Percentiles rank a stretch among this genome's conserved stretches.
These are phyloP conservation scores for Austropuccinia psidii DNA, from an alignment of 1,284 basidiomycete genomes.

Conservation along the genomic window DNA sequence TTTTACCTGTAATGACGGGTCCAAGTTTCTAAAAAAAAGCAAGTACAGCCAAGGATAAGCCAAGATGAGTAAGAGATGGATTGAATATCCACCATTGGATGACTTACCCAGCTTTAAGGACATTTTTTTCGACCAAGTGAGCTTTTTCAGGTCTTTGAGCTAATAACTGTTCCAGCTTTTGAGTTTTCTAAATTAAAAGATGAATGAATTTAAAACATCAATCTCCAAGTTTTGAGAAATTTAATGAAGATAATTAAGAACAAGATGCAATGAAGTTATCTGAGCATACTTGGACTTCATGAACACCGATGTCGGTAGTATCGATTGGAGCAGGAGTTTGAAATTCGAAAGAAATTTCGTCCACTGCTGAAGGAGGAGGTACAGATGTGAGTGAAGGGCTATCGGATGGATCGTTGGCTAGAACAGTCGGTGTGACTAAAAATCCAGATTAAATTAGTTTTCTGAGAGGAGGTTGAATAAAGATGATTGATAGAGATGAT, in stretches of 20 bases:
- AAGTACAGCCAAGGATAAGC: conserved; percentile 39
- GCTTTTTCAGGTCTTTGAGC: conserved; percentile 57
- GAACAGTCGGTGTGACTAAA: conserved; percentile 1
- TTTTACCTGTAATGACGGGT: conserved; percentile 15
- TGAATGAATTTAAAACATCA: not conserved
- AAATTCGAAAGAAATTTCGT: no score
- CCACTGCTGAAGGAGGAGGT: not conserved
- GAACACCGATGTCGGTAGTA: conserved; percentile 14
- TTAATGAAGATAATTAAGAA: not conserved
- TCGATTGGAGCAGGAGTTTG: not conserved
- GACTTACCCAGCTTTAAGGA: conserved; percentile 54
- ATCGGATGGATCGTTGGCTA: not conserved
- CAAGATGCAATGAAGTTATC: not conserved
- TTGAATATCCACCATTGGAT: not conserved
- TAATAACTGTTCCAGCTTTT: conserved; percentile 58
- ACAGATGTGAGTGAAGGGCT: not conserved
- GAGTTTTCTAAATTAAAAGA: conserved; percentile 6
- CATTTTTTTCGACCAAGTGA: conserved; percentile 64
- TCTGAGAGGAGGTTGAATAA: no score
- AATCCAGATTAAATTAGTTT: no score
- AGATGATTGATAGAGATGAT: no score
- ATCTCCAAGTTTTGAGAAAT: no score
- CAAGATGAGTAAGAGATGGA: not conserved
- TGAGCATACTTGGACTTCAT: not conserved
- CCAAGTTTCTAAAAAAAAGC: conserved; percentile 28